Evolutionary conservation across 257 asterid species (phyloP), one percentile per base, ranked within the genome.

Genomic region (Rubia yunnanensis): DNA sequence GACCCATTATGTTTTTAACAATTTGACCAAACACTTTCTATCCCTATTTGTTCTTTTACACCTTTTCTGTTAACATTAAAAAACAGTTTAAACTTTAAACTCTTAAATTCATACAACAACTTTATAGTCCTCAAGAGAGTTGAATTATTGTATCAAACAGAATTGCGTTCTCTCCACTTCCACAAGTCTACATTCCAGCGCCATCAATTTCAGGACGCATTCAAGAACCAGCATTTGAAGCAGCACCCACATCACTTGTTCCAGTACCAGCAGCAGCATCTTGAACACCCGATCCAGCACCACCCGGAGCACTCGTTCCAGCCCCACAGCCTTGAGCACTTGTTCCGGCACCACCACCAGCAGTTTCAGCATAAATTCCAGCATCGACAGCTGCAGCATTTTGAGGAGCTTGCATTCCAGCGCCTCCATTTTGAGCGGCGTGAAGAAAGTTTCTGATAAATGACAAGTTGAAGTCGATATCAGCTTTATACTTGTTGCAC

Each of bases 401-500:
- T 7, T 10, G 60, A 23, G 28, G 52, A 36, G 23, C 10, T 44
- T 44, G 64, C 30, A 60, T 22, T 62, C 70, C 76, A 35, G 57
- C 69, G 4, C 35, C 31, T 5, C 71, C 56, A 41, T 35, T 65
- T 53, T 49, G 73, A 56, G 89, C 85, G 79, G 81, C 79, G 79
- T 5, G 31, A 5, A 88, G 68, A 63, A 77, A 82, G 65, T 94
- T 90, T 86, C 78, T 86, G 68, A 94, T 56, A 26, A 94, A 74
- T 10, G 92, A 86, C 50, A 81, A 86, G 76, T 78, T 80, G 26
- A 86, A 85, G 65, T 90, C 77, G 26, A 90, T 74, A 64, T 94
- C 96, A 0, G 99, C 89, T 77, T 74, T 85, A 82, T 77, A 74
- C 73, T 83, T 85, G 3, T 80, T 55, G 62, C 99, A 94, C 13